A percentile compares a stretch with the other conserved stretches of the same genome.
Evolutionary conservation across 2,329 filamentous ascomycete genomes (phyloP).

Genomic region (Purpureocillium lavendulum): DNA sequence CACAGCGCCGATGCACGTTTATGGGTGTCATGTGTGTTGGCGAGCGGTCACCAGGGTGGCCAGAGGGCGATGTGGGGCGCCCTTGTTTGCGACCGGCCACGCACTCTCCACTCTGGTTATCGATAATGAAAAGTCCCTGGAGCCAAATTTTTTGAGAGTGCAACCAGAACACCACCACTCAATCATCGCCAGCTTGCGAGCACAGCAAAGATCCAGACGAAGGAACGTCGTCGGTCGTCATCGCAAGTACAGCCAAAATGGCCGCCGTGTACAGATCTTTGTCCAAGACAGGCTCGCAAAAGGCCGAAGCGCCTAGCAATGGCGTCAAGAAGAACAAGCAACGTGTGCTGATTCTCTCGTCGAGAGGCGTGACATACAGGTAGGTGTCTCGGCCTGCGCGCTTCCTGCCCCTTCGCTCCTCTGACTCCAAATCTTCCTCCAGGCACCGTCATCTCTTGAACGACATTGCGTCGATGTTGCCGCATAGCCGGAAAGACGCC

Average conservation of each 20-base stretch:
- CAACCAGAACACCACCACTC: not conserved
- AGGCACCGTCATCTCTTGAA: slow-evolving; percentile 91
- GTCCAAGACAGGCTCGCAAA: slow-evolving; percentile 47
- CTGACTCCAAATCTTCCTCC: slow-evolving; percentile 1
- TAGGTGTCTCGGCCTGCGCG: slow-evolving; percentile 27
- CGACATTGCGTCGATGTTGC: slow-evolving; percentile 80
- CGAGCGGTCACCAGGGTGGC: too few relatives aligned
- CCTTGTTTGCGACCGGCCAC: too few relatives aligned
- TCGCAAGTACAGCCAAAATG: slow-evolving; percentile 29
- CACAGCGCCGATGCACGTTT: too few relatives aligned
- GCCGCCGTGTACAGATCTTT: slow-evolving; percentile 69
- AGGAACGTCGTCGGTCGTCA: not conserved
- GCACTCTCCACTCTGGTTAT: not conserved
- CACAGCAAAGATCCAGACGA: too few relatives aligned
- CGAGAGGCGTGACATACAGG: slow-evolving; percentile 85
- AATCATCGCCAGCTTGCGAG: not conserved
- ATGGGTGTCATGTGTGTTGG: too few relatives aligned
- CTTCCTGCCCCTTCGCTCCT: not conserved
- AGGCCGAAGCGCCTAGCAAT: slow-evolving; percentile 39
- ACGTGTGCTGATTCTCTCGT: slow-evolving; percentile 83
- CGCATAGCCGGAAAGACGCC: slow-evolving; percentile 86
- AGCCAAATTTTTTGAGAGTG: slow-evolving; percentile 1
- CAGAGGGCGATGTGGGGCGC: too few relatives aligned
- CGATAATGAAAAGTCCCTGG: not conserved
- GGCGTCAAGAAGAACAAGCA: slow-evolving; percentile 57